phyloP scores from a whole-genome alignment of 345 rosid species.

The Populus deltoides region DNA sequence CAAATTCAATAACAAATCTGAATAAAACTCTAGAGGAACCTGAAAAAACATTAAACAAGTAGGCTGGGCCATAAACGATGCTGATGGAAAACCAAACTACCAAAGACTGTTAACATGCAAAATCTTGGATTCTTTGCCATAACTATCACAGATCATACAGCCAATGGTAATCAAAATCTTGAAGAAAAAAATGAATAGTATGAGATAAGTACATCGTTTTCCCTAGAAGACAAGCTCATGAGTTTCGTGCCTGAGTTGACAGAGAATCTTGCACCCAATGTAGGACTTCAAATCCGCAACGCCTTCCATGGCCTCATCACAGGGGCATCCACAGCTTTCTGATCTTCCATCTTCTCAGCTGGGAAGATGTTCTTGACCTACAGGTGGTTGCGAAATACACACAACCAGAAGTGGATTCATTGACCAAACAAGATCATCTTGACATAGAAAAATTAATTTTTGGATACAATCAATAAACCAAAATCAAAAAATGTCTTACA shows the following conservation, averaged over 20 bases:
- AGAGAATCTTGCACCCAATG: constrained; percentile 33
- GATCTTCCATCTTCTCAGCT: constrained; percentile 66
- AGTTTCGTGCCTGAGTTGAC: constrained; percentile 72
- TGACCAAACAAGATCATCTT: background rate
- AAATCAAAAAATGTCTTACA: too few relatives aligned
- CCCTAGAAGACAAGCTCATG: constrained; percentile 76
- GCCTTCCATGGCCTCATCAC: constrained; percentile 53
- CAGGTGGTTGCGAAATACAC: background rate
- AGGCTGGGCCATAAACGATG: background rate
- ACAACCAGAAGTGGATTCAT: background rate
- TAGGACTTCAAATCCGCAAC: constrained; percentile 66
- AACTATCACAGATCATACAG: background rate
- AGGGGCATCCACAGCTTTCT: constrained; percentile 52
- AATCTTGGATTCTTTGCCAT: background rate
- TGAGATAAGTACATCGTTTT: background rate
- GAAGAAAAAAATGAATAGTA: too few relatives aligned
- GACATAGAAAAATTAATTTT: background rate
- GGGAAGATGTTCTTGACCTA: constrained; percentile 61
- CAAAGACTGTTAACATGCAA: background rate
- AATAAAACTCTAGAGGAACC: background rate
- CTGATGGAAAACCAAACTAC: background rate
- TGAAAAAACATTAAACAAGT: background rate
- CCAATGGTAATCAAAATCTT: background rate
- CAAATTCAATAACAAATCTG: background rate
- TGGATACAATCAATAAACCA: too few relatives aligned